phyloP scores from a whole-genome alignment of 495 filamentous ascomycete species.

The Neurospora intermedia region DNA sequence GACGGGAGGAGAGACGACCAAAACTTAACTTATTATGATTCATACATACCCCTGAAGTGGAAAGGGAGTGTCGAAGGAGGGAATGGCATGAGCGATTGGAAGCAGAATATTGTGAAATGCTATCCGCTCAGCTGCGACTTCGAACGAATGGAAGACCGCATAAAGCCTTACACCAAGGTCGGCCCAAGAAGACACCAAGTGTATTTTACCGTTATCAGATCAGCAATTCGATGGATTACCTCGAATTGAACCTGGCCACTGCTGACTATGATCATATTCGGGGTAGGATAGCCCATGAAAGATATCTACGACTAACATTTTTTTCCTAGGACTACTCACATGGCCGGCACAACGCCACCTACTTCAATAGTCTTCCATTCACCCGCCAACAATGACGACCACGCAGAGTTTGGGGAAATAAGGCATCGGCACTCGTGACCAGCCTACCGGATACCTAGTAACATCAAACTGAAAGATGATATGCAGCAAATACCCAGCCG shows the following conservation, averaged over 20 bases:
- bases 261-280: neutral
- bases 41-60: neutral
- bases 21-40: neutral
- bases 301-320: neutral
- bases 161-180: neutral
- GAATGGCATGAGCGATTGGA: constrained; percentile 13
- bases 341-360: constrained; percentile 34
- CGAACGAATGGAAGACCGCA: neutral
- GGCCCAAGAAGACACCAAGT: neutral
- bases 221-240: neutral
- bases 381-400: constrained; percentile 32
- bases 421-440: constrained; percentile 41
- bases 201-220: neutral
- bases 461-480: constrained; percentile 39
- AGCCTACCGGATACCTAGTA: constrained; percentile 40
- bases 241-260: neutral
- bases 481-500: constrained; percentile 39
- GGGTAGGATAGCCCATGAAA: neutral
- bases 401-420: constrained; percentile 41
- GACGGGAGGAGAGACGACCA: constrained; percentile 1
- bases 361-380: constrained; percentile 30
- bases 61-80: neutral
- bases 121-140: constrained; percentile 13
- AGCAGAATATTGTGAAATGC: constrained; percentile 79
- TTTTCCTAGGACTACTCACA: constrained; percentile 4